phyloP scores from a whole-genome alignment of 352 stramenopile genomes.

The Elongisporangium undulatum region DNA sequence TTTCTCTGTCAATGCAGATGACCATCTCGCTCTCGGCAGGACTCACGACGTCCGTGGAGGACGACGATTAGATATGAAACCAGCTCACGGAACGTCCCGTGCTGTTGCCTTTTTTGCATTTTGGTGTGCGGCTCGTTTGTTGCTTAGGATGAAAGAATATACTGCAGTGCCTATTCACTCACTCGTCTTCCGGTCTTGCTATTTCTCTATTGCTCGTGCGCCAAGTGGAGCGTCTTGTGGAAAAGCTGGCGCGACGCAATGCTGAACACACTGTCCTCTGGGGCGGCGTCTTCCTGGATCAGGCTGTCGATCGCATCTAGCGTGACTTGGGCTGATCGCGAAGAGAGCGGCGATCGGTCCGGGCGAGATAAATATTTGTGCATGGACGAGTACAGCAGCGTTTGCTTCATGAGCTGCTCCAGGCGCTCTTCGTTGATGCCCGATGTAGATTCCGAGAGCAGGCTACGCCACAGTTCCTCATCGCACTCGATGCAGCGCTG shows the following conservation, averaged over 20 bases:
- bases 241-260: slow-evolving; percentile 53
- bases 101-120: neutral
- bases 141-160: neutral
- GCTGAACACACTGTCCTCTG: slow-evolving; percentile 37
- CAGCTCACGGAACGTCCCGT: neutral
- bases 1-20: slow-evolving; percentile 25
- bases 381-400: slow-evolving; percentile 64
- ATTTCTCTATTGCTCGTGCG: slow-evolving; percentile 13
- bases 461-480: slow-evolving; percentile 43
- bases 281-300: slow-evolving; percentile 42
- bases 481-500: slow-evolving; percentile 52
- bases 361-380: slow-evolving; percentile 37
- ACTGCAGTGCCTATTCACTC: neutral
- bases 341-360: neutral
- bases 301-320: slow-evolving; percentile 63
- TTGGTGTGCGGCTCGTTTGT: neutral
- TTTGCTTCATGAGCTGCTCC: slow-evolving; percentile 61
- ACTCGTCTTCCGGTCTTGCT: neutral
- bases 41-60: slow-evolving; percentile 34
- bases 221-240: slow-evolving; percentile 71
- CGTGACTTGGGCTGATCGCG: slow-evolving; percentile 26
- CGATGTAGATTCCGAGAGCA: slow-evolving; percentile 45
- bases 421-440: slow-evolving; percentile 61
- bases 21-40: slow-evolving; percentile 62
- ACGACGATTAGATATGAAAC: slow-evolving; percentile 38